These are phyloP conservation scores for Triticum turgidum DNA, from an alignment of 176 grass and related monocot genomes.

Conservation along the genomic window DNA sequence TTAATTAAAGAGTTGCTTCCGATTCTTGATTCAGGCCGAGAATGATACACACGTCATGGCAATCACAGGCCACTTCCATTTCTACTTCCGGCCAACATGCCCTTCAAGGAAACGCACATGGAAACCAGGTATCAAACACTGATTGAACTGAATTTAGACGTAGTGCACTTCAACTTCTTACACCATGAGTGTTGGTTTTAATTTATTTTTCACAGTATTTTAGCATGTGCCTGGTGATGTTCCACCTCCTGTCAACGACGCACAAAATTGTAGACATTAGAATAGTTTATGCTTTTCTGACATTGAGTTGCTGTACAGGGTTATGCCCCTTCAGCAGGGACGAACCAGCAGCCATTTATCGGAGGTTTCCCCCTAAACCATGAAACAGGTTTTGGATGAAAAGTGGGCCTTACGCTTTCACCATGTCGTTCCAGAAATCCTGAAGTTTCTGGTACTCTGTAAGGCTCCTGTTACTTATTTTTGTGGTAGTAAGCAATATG, in stretches of 20 bases:
- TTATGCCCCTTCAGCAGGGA: slow-evolving; percentile 40
- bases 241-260: background rate
- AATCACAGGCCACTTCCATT: slow-evolving; percentile 51
- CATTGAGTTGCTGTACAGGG: slow-evolving; percentile 43
- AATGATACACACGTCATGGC: background rate
- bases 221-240: background rate
- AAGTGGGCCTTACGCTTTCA: background rate
- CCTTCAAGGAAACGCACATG: slow-evolving; percentile 40
- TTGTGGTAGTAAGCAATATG: background rate
- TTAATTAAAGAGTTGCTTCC: background rate
- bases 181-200: background rate
- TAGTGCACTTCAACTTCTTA: background rate
- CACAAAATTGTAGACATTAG: background rate
- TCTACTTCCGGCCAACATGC: slow-evolving; percentile 48
- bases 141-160: background rate
- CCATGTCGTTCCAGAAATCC: background rate
- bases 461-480: slow-evolving; percentile 14
- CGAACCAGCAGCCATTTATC: slow-evolving; percentile 45
- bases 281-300: slow-evolving; percentile 9
- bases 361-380: slow-evolving; percentile 40
- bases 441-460: background rate
- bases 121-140: slow-evolving; percentile 50
- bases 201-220: background rate
- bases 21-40: background rate
- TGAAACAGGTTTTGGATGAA: slow-evolving; percentile 33